Evolutionary conservation across 2,329 filamentous ascomycete species (phyloP).

Genomic region (Fusarium phyllophilum): DNA sequence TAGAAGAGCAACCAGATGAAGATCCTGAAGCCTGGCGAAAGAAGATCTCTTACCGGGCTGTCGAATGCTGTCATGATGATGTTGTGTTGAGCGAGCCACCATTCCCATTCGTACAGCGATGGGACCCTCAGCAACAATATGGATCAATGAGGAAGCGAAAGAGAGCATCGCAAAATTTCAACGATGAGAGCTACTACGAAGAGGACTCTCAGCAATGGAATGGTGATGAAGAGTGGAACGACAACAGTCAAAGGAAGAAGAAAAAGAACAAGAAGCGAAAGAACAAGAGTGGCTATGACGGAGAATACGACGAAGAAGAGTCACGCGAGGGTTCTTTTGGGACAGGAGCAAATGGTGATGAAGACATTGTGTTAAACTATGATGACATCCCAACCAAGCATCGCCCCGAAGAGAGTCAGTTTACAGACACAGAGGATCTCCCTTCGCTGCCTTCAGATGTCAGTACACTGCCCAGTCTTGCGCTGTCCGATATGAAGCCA

Average conservation of each 20-base stretch:
- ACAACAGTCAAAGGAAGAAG: conserved; percentile 50
- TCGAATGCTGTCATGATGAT: conserved; percentile 82
- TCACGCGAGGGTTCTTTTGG: neutral
- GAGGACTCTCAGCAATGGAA: conserved; percentile 43
- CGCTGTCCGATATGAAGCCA: conserved; percentile 57
- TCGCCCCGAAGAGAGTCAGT: conserved; percentile 54
- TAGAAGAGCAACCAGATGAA: conserved; percentile 42
- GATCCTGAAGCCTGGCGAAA: conserved; percentile 75
- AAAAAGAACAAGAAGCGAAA: conserved; percentile 55
- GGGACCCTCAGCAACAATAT: conserved; percentile 78
- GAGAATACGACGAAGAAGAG: conserved; percentile 19
- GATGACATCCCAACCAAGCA: conserved; percentile 48
- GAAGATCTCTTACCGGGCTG: conserved; percentile 78
- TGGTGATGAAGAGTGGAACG: conserved; percentile 45
- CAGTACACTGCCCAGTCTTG: conserved; percentile 61
- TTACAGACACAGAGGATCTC: conserved; percentile 67
- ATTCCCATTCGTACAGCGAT: conserved; percentile 89
- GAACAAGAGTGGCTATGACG: conserved; percentile 28
- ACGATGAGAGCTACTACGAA: conserved; percentile 45
- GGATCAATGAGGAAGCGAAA: conserved; percentile 61
- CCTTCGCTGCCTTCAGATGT: conserved; percentile 69
- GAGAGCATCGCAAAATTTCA: conserved; percentile 51
- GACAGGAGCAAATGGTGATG: conserved; percentile 24
- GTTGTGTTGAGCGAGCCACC: conserved; percentile 79
- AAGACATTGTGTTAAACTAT: conserved; percentile 54